Evolutionary conservation across 176 grass and related monocot species (phyloP), one percentile per base, ranked within the genome.

Genomic region (Carex cristatella): DNA sequence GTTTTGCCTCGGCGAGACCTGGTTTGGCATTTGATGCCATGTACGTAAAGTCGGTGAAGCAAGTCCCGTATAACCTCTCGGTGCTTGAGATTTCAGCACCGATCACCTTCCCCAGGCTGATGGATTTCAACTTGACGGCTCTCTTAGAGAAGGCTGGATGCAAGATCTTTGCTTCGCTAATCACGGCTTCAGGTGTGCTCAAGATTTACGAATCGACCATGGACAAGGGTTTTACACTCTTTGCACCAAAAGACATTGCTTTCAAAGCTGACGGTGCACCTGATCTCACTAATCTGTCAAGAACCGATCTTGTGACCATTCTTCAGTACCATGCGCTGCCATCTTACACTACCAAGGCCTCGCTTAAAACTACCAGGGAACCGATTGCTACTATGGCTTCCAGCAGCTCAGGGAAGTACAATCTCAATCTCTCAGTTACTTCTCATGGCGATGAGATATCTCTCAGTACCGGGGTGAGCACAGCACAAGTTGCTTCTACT

Each of bases 271-370:
- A 84, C 59, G 90, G 71, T 75, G 87, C 80, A 10, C 93, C 96
- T 65, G 88, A 99, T 75, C 83, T 99, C 59, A 81, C 48, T 85
- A 89, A 88, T 60, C 88, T 99, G 53, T 85, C 91, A 35, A 88
- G 91, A 81, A 87, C 89, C 35, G 91, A 95, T 59, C 91, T 95
- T 53, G 96, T 99, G 55, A 88, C 90, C 19, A 78, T 99, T 16
- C 91, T 99, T 53, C 90, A 88, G 90, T 99, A 95, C 88, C 96
- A 99, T 80, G 93, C 93, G 1, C 53, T 99, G 73, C 93, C 96
- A 46, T 87, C 82, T 68, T 99, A 99, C 91, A 88, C 69, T 75
- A 91, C 96, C 59, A 95, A 92, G 78, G 90, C 86, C 27, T 92
- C 93, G 30, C 96, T 99, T 10, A 95, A 95, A 90, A 85, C 69